These are phyloP conservation scores for Colletotrichum sp. DNA, from an alignment of 2,329 filamentous ascomycete species.

Conservation along the genomic window DNA sequence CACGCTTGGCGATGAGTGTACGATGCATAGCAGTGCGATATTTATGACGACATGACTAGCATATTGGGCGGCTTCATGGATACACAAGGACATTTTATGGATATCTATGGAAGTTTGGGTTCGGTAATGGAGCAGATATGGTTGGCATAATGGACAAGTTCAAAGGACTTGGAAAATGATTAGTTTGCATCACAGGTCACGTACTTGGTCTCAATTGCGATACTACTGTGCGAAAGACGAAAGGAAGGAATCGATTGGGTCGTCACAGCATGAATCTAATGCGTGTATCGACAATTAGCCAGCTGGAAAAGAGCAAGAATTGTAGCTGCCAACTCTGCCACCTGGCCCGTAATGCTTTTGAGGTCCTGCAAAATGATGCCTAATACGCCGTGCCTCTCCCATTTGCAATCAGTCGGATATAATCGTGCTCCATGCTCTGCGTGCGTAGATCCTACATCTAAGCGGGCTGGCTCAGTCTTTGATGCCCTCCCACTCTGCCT, in stretches of 20 bases:
- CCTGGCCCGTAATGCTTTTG: background rate
- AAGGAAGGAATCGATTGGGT: background rate
- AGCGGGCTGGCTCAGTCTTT: constrained; percentile 9
- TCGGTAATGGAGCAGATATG: background rate
- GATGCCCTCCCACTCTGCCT: constrained; percentile 25
- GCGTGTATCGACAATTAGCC: background rate
- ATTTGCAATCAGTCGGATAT: background rate
- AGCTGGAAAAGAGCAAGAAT: background rate
- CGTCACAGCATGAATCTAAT: background rate
- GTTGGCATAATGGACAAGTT: background rate
- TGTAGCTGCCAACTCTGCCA: background rate
- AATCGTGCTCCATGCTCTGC: background rate
- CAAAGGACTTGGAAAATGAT: background rate
- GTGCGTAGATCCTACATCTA: background rate
- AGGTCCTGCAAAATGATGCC: background rate
- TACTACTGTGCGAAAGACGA: background rate
- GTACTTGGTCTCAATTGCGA: background rate
- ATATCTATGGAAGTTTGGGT: background rate
- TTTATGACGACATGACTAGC: constrained; percentile 14
- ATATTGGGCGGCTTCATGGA: background rate
- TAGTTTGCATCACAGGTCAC: background rate
- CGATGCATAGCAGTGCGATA: background rate
- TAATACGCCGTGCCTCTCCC: constrained; percentile 9
- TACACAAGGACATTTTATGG: background rate
- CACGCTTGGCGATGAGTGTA: background rate